These are phyloP conservation scores for Wallacemonas sp. DNA, from an alignment of 208 protist species.

Conservation along the genomic window DNA sequence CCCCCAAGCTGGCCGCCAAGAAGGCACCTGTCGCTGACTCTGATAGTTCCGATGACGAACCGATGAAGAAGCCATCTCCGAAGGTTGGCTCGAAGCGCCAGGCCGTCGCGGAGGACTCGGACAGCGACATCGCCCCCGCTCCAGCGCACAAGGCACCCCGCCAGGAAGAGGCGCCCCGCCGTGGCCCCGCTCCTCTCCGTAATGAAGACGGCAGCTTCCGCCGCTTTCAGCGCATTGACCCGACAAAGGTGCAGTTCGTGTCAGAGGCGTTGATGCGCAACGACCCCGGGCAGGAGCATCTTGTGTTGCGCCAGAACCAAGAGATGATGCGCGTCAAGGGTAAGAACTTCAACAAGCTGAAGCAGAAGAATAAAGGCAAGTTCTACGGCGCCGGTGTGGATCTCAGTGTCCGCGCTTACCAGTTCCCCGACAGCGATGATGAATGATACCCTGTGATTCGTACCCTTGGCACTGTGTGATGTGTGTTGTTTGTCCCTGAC, in stretches of 20 bases:
- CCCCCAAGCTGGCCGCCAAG: slow-evolving; percentile 43
- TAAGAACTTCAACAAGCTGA: slow-evolving; percentile 88
- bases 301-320: slow-evolving; percentile 78
- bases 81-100: slow-evolving; percentile 32
- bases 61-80: slow-evolving; percentile 30
- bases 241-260: slow-evolving; percentile 62
- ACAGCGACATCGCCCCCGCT: slow-evolving; percentile 7
- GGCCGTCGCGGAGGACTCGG: slow-evolving; percentile 25
- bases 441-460: no score
- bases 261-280: slow-evolving; percentile 67
- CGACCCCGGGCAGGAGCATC: slow-evolving; percentile 59
- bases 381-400: slow-evolving; percentile 82
- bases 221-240: slow-evolving; percentile 82
- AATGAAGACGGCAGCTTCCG: slow-evolving; percentile 49
- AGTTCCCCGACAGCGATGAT: slow-evolving; percentile 87
- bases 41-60: slow-evolving; percentile 56
- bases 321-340: slow-evolving; percentile 89
- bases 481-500: no score
- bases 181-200: slow-evolving; percentile 26
- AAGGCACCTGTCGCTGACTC: slow-evolving; percentile 50
- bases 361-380: slow-evolving; percentile 91
- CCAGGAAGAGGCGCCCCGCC: slow-evolving; percentile 8
- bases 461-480: no score
- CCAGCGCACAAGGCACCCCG: slow-evolving; percentile 23
- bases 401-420: slow-evolving; percentile 67